These are phyloP conservation scores for Fusarium sp. DNA, from an alignment of 2,329 filamentous ascomycete genomes.

Conservation along the genomic window DNA sequence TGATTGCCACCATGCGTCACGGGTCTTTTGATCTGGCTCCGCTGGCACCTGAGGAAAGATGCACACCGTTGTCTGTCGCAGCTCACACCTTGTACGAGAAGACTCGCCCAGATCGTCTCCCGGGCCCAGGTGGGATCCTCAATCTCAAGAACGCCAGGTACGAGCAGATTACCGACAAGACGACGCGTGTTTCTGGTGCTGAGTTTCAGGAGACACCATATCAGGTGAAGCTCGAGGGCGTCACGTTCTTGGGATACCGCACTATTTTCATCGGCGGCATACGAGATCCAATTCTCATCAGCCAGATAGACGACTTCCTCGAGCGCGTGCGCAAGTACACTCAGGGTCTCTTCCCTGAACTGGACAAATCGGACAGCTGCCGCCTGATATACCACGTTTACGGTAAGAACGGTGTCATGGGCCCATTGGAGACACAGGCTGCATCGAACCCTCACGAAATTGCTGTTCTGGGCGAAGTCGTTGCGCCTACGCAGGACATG, in stretches of 20 bases:
- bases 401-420: slow-evolving; percentile 56
- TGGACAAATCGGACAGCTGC: slow-evolving; percentile 49
- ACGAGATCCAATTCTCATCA: slow-evolving; percentile 61
- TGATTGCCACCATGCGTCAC: slow-evolving; percentile 56
- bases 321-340: slow-evolving; percentile 46
- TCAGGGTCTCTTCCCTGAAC: slow-evolving; percentile 40
- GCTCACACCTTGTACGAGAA: slow-evolving; percentile 69
- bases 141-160: slow-evolving; percentile 58
- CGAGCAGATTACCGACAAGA: slow-evolving; percentile 52
- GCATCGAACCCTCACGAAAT: slow-evolving; percentile 54
- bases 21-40: slow-evolving; percentile 63
- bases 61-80: slow-evolving; percentile 63
- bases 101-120: slow-evolving; percentile 61
- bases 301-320: slow-evolving; percentile 56
- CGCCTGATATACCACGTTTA: slow-evolving; percentile 61
- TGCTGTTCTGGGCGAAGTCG: slow-evolving; percentile 60
- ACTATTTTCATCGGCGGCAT: slow-evolving; percentile 61
- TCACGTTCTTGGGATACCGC: slow-evolving; percentile 58
- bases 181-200: slow-evolving; percentile 57
- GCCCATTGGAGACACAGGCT: slow-evolving; percentile 46
- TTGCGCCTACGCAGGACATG: slow-evolving; percentile 59
- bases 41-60: slow-evolving; percentile 54
- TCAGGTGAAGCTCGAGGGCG: slow-evolving; percentile 64
- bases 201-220: slow-evolving; percentile 56
- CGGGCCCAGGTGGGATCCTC: slow-evolving; percentile 63